Conservation (phyloP, 2,329 filamentous ascomycete species). For the Penicillium brevicompactum region DNA sequence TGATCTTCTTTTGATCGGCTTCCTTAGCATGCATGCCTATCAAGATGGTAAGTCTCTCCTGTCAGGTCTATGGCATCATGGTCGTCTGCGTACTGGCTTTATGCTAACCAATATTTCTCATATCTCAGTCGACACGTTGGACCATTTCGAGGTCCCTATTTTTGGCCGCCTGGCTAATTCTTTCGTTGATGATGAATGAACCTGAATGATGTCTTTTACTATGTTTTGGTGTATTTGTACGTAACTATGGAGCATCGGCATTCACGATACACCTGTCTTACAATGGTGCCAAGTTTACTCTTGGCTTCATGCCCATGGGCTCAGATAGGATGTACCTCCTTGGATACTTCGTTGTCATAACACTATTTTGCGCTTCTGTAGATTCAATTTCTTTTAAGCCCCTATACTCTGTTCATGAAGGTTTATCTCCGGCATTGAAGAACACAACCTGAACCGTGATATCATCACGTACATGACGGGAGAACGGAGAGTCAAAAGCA, state of each 20-base stretch:
- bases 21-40: slow-evolving; percentile 78
- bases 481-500: slow-evolving; percentile 27
- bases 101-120: not conserved
- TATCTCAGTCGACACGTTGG: slow-evolving; percentile 60
- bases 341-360: too few species aligned
- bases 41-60: slow-evolving; percentile 65
- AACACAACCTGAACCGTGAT: slow-evolving; percentile 55
- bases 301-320: too few species aligned
- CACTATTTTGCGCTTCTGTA: too few species aligned
- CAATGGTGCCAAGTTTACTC: too few species aligned
- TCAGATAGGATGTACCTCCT: too few species aligned
- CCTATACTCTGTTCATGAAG: not conserved
- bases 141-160: slow-evolving; percentile 81
- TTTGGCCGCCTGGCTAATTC: slow-evolving; percentile 83
- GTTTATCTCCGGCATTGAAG: slow-evolving; percentile 19
- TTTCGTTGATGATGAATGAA: slow-evolving; percentile 83
- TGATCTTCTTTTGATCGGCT: slow-evolving; percentile 75
- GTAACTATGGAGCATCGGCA: not conserved
- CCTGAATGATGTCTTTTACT: not conserved
- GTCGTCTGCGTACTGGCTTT: not conserved
- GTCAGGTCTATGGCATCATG: not conserved
- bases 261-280: too few species aligned
- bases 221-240: slow-evolving; percentile 12
- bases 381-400: too few species aligned
- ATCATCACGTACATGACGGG: slow-evolving; percentile 51